Conservation (phyloP, 331 rosid genomes). For the Malus hybrid region DNA sequence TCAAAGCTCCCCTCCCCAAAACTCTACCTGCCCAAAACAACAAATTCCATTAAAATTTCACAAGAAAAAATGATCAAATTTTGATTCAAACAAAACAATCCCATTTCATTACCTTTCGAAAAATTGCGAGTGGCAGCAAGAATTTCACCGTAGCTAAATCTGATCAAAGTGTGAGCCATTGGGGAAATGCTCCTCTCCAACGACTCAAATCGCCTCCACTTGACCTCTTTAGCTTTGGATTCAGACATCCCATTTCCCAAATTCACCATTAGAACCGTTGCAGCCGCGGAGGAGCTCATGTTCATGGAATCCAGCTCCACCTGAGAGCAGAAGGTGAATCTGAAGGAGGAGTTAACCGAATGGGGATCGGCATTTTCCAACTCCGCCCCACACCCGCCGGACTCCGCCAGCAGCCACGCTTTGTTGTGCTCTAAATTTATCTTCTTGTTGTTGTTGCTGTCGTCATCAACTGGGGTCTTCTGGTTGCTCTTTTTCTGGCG, state of each 20-base stretch:
- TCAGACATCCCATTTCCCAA: conserved; percentile 73
- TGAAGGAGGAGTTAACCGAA: conserved; percentile 83
- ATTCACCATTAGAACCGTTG: conserved; percentile 93
- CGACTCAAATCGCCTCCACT: conserved; percentile 70
- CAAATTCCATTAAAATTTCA: conserved; percentile 5
- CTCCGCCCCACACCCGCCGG: conserved; percentile 80
- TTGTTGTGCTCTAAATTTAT: conserved; percentile 68
- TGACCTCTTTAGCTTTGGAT: conserved; percentile 47
- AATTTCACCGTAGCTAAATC: conserved; percentile 63
- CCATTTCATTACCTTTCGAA: conserved; percentile 49
- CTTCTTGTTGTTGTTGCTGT: background rate
- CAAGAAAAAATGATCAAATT: conserved; percentile 2
- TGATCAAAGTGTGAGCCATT: conserved; percentile 53
- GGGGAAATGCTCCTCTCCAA: conserved; percentile 88
- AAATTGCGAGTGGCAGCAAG: conserved; percentile 62
- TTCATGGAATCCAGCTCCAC: conserved; percentile 77
- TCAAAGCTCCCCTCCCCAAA: conserved; percentile 90
- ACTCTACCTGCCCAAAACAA: conserved; percentile 61
- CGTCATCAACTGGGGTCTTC: conserved; percentile 6
- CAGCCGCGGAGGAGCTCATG: conserved; percentile 54
- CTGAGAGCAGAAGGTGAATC: conserved; percentile 94
- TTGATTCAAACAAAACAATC: conserved; percentile 11
- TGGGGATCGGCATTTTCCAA: conserved; percentile 70
- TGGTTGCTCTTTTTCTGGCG: conserved; percentile 17
- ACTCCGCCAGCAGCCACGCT: conserved; percentile 92